Conservation (phyloP, 2,329 filamentous ascomycete genomes). For the Raffaelea arxii region DNA sequence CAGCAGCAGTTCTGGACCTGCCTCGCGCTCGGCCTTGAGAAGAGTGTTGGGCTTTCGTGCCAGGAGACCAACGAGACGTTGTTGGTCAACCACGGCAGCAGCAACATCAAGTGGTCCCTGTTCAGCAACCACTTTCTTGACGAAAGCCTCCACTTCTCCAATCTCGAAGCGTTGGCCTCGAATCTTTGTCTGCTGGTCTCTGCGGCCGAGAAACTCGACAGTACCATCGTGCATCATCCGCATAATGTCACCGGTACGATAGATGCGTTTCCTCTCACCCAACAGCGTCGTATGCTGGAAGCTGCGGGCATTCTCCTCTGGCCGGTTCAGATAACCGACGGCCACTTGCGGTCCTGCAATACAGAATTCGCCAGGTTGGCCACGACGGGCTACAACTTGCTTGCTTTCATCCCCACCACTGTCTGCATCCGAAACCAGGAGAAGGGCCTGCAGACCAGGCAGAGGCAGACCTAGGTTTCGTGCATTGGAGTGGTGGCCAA, state of each 20-base stretch:
- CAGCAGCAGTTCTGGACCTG: not conserved
- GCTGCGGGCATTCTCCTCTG: conserved; percentile 7
- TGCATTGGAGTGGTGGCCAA: conserved; percentile 7
- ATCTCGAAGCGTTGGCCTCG: conserved; percentile 11
- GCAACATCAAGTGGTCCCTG: conserved; percentile 6
- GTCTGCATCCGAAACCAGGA: conserved; percentile 6
- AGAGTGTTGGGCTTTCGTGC: conserved; percentile 1
- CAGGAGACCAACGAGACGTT: conserved; percentile 3
- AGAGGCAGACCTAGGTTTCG: conserved; percentile 14
- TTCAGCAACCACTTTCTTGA: conserved; percentile 2
- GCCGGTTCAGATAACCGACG: conserved; percentile 29
- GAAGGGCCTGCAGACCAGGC: conserved; percentile 8
- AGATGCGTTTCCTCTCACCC: conserved; percentile 6
- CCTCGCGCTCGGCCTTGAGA: conserved; percentile 3
- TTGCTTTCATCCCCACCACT: not conserved
- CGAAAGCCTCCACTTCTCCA: conserved; percentile 8
- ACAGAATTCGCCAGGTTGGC: conserved; percentile 26
- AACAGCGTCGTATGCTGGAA: conserved; percentile 6
- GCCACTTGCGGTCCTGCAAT: conserved; percentile 35
- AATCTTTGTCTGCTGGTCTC: conserved; percentile 11
- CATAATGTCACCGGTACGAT: conserved; percentile 11
- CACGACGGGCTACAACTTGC: conserved; percentile 11
- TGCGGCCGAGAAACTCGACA: conserved; percentile 9
- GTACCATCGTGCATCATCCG: conserved; percentile 10
- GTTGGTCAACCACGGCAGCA: conserved; percentile 6